Evolutionary conservation across 2,329 filamentous ascomycete genomes (phyloP), one percentile per base, ranked within the genome.

Genomic region (Talaromyces sp.): DNA sequence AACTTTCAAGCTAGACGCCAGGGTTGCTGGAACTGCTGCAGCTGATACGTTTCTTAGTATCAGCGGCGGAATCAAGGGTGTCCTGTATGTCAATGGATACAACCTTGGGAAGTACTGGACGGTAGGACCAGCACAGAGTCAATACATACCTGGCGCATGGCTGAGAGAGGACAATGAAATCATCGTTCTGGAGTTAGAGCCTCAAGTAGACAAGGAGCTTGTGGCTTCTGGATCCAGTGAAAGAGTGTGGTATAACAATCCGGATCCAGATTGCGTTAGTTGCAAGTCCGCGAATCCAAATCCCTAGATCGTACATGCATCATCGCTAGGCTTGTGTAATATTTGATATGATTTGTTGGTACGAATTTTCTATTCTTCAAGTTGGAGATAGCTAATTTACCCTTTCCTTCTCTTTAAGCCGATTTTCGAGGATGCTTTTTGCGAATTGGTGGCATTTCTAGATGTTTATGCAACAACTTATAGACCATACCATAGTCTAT

Each of bases 61-160:
- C 2, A 1, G 8, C 1, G 38, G 17, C 5, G 15, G 38, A 5
- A 72, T 79, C 29, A 84, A 83, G 69, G 82, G 82, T 0, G 74
- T 76, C 19, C 77, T 83, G 0, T 84, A 79, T 78, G 76, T 83
- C 1, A 83, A 83, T 62, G 79, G 77, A 13, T 72, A 79, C 36
- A 80, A 83, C 58, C 70, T 83, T 1, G 81, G 82, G 8, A 69
- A 81, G 25, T 83, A 82, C 68, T 84, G 81, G 82, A 70, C 73
- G 15, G 72, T 83, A 38, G 82, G 81, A 0, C 81, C 81, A 1
- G 82, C 83, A 70, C 81, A 83, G 70, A 77, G 75, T n/a, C 69
- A 83, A 5, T 84, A 82, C 65, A 65, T 83, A 1, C 82, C 81
- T 0, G 80, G 80, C 5, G 15, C 15, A 17, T 2, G 61, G 51